Evolutionary conservation across 2,329 filamentous ascomycete genomes (phyloP).

Genomic region (Neofusicoccum laricinum): DNA sequence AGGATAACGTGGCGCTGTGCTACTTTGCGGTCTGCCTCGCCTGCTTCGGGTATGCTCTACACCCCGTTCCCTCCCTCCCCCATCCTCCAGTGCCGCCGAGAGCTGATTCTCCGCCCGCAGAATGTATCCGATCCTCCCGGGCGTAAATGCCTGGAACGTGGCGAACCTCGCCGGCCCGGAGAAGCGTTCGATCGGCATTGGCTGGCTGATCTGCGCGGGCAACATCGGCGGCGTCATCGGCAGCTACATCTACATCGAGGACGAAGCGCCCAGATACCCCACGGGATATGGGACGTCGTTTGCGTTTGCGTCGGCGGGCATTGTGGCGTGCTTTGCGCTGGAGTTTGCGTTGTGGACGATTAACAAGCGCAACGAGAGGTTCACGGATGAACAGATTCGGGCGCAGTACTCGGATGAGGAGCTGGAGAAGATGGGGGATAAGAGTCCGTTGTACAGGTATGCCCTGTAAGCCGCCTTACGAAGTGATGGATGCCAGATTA

Average conservation of each 20-base stretch:
- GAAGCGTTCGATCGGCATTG: slow-evolving; percentile 31
- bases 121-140: slow-evolving; percentile 32
- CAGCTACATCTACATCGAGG: slow-evolving; percentile 35
- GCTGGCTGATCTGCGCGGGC: slow-evolving; percentile 28
- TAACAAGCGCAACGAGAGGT: slow-evolving; percentile 33
- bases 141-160: slow-evolving; percentile 28
- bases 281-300: slow-evolving; percentile 36
- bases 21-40: slow-evolving; percentile 47
- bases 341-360: slow-evolving; percentile 31
- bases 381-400: slow-evolving; percentile 33
- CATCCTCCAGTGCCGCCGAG: neutral
- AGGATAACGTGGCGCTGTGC: slow-evolving; percentile 40
- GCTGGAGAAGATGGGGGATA: slow-evolving; percentile 37
- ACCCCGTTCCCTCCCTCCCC: too few relatives aligned
- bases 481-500: too few relatives aligned
- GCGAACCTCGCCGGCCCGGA: slow-evolving; percentile 30
- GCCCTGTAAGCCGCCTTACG: neutral
- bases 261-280: slow-evolving; percentile 34
- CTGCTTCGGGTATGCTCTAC: slow-evolving; percentile 29
- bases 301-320: slow-evolving; percentile 24
- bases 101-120: slow-evolving; percentile 5
- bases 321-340: slow-evolving; percentile 25
- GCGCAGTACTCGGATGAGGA: slow-evolving; percentile 35
- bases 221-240: slow-evolving; percentile 32
- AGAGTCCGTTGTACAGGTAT: slow-evolving; percentile 40